Base-by-base conservation (phyloP, 2,329 filamentous ascomycete genomes). In the Xylaria sp. region DNA sequence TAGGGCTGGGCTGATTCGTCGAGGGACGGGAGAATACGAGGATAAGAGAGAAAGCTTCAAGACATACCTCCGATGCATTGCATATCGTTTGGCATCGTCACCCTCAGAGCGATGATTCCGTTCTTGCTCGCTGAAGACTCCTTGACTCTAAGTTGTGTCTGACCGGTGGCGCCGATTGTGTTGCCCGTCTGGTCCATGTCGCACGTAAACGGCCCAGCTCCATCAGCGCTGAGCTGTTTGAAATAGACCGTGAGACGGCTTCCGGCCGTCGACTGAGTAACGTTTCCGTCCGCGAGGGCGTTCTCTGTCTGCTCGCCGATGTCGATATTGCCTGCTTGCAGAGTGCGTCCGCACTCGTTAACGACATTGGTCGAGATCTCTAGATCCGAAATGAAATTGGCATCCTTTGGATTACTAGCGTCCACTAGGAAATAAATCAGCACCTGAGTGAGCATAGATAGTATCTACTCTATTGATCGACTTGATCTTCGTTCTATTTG, bases 161-260 rank as follows among this genome's bases (percentile, higher is more conserved):
- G 78, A 46, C 83, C 83, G 36, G 82, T 82, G 7, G 73, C 73
- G 48, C 83, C 83, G 7, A 80, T 67, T n/a, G 72, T 62, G 65
- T 77, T 80, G 33, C 79, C 76, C 18, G 76, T 78, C 39, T 70
- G 58, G 64, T 82, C 80, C 58, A 82, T 72, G 67, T 79, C 80
- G 64, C 80, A 82, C 9, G 73, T 73, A 62, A 79, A 83, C 15
- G 81, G 81, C 2, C 81, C 81, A 20, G 79, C 79, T 28, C 81
- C 81, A 54, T 79, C 78, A 3, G 75, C 75, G 56, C 80, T 80
- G 61, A 78, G 75, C 72, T 84, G 82, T 63, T 81, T 79, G 46
- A 88, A 78, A 4, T 85, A 85, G 18, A 87, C 82, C 23, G 83
- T 81, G 13, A 88, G 81, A 60, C 85, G 85, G 2, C 86, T 88